Conservation (phyloP, 2,329 filamentous ascomycete genomes). For the Colletotrichum liaoningense region DNA sequence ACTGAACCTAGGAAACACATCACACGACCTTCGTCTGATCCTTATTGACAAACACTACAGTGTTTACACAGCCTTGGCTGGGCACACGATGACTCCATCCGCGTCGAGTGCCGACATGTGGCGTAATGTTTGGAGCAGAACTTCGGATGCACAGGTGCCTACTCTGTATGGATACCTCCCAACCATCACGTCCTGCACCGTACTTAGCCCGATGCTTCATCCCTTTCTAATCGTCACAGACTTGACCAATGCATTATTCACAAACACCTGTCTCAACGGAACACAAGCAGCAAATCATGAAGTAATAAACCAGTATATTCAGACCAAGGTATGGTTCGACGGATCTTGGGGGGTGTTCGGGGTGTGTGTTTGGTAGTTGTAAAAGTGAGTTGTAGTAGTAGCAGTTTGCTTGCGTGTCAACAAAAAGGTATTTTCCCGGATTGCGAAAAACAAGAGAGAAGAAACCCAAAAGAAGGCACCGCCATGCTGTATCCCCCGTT, state of each 20-base stretch:
- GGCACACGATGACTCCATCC: not conserved
- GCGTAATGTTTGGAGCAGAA: not conserved
- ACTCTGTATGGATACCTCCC: accelerated
- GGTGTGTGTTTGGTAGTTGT: not conserved
- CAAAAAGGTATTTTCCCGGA: conserved; percentile 4
- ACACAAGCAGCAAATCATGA: not conserved
- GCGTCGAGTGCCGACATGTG: not conserved
- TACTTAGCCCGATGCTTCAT: not conserved
- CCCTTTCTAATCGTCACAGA: not conserved
- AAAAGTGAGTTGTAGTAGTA: not conserved
- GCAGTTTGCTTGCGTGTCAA: not conserved
- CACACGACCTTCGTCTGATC: too few species aligned
- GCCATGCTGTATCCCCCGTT: conserved; percentile 27
- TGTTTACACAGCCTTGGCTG: not conserved
- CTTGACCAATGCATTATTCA: not conserved
- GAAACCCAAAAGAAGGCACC: conserved; percentile 28
- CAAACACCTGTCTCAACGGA: not conserved
- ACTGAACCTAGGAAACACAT: too few species aligned
- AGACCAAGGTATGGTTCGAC: conserved; percentile 23
- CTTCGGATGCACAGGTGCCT: not conserved
- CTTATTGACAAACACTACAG: not conserved
- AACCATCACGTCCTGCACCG: not conserved
- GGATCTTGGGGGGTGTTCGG: conserved; percentile 12
- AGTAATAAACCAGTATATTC: conserved; percentile 31
- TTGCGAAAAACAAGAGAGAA: not conserved